phyloP scores from a whole-genome alignment of 2,329 filamentous ascomycete genomes.

The Diplodia seriata region DNA sequence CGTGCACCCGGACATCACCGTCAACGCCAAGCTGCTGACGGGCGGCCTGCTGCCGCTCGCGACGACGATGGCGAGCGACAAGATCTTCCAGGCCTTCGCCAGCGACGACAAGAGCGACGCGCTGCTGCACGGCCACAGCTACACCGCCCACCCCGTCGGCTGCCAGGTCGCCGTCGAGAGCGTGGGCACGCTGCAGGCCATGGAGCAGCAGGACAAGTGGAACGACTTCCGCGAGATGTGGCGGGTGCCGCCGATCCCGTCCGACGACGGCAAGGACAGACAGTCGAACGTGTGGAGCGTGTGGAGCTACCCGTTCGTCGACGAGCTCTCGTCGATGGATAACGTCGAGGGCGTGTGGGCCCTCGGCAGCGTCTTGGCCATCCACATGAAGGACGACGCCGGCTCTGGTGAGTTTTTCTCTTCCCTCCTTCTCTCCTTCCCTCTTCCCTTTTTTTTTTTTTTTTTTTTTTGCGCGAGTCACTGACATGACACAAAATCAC shows the following conservation, averaged over 20 bases:
- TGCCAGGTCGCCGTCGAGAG: conserved; percentile 78
- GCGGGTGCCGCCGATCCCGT: conserved; percentile 35
- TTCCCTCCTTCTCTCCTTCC: background rate
- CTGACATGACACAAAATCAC: background rate
- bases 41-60: conserved; percentile 80
- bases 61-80: conserved; percentile 75
- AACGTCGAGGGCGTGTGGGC: conserved; percentile 72
- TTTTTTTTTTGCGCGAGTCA: background rate
- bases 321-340: background rate
- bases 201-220: conserved; percentile 65
- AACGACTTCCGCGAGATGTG: conserved; percentile 61
- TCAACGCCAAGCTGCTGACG: conserved; percentile 84
- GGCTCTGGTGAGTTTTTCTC: conserved; percentile 49
- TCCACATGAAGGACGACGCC: conserved; percentile 61
- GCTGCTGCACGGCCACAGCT: conserved; percentile 83
- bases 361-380: conserved; percentile 75
- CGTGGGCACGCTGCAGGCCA: conserved; percentile 63
- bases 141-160: conserved; percentile 83
- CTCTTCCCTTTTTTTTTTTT: too few relatives aligned
- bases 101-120: conserved; percentile 79
- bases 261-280: too few relatives aligned
- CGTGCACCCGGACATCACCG: conserved; percentile 74
- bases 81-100: conserved; percentile 74
- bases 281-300: conserved; percentile 3
- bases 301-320: background rate